Evolutionary conservation across 495 filamentous ascomycete genomes (phyloP).

Genomic region (Aspergillus carlsbadensis): DNA sequence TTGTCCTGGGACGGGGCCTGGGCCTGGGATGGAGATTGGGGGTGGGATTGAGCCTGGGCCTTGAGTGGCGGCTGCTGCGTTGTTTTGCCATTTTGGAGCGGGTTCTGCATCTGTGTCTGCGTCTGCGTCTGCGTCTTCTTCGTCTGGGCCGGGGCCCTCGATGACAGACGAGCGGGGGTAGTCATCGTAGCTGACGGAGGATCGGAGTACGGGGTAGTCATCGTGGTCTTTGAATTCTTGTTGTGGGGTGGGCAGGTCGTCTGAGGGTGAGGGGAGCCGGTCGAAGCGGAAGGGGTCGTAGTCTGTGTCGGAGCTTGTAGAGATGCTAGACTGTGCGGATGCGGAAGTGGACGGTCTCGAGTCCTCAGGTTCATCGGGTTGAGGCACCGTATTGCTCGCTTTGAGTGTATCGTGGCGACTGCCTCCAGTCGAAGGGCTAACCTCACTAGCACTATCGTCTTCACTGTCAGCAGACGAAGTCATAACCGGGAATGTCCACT

Average conservation of each 20-base stretch:
- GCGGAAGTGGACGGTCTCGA: conserved; percentile 45
- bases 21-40: conserved; percentile 6
- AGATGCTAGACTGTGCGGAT: conserved; percentile 30
- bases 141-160: conserved; percentile 46
- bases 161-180: conserved; percentile 25
- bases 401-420: conserved; percentile 37
- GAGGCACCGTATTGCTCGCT: conserved; percentile 25
- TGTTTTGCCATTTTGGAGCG: conserved; percentile 22
- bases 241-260: conserved; percentile 9
- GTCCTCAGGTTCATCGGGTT: conserved; percentile 27
- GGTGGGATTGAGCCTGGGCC: conserved; percentile 4
- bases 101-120: conserved; percentile 36
- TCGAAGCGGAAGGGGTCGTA: conserved; percentile 50
- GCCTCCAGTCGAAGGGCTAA: conserved; percentile 18
- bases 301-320: conserved; percentile 36
- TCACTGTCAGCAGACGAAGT: conserved; percentile 15
- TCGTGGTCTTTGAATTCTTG: conserved; percentile 23
- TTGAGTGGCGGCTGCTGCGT: not conserved
- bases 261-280: conserved; percentile 32
- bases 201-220: conserved; percentile 26
- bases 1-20: not conserved
- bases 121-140: conserved; percentile 38
- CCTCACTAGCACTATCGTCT: conserved; percentile 11
- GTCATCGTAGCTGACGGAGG: conserved; percentile 19
- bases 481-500: conserved; percentile 52